Evolutionary conservation across 495 filamentous ascomycete species (phyloP).

Genomic region (Talaromyces thailandensis): DNA sequence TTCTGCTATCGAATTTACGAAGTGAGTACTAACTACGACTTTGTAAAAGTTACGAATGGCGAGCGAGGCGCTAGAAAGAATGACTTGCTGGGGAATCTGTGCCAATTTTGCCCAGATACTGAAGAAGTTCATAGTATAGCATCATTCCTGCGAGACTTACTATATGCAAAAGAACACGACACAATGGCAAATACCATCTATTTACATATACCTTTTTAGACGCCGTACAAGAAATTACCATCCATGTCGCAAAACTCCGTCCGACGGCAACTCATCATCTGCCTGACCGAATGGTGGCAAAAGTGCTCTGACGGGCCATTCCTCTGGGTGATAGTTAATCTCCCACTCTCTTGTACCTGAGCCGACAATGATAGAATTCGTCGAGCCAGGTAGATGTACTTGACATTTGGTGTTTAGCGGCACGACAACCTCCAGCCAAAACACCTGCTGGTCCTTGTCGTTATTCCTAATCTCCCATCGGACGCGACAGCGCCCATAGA

Average conservation of each 20-base stretch:
- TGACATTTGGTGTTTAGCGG: slow-evolving; percentile 18
- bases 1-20: not conserved
- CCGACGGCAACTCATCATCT: not conserved
- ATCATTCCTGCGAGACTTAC: not conserved
- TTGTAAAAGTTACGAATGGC: not conserved
- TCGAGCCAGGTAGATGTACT: slow-evolving; percentile 13
- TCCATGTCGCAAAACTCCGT: not conserved
- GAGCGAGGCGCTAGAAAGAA: not conserved
- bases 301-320: not conserved
- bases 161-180: not conserved
- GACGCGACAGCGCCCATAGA: slow-evolving; percentile 18
- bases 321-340: not conserved
- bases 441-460: slow-evolving; percentile 2
- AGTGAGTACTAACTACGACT: not conserved
- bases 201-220: too few species aligned
- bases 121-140: not conserved
- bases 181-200: not conserved
- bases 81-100: not conserved
- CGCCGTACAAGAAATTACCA: not conserved
- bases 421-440: slow-evolving; percentile 15
- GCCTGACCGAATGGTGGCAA: not conserved
- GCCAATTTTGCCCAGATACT: not conserved
- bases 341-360: not conserved
- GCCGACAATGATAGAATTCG: not conserved
- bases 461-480: slow-evolving; percentile 12